A percentile compares a stretch with the other conserved stretches of the same genome.
Evolutionary conservation across 148 eudicot species (phyloP).

Genomic region (Chenopodium suecicum): DNA sequence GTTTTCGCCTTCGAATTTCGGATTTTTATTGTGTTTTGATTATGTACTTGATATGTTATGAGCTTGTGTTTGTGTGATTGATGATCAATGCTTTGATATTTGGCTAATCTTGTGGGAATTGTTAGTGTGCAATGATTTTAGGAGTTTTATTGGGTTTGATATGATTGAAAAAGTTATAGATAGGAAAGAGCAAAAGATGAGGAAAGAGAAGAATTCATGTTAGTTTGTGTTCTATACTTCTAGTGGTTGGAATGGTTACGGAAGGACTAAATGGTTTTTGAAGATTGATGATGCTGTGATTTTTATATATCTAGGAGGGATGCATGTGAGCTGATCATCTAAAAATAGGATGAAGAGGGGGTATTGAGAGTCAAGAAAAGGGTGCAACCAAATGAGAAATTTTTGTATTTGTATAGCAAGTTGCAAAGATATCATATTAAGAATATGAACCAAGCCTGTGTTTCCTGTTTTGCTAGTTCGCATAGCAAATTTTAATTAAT

Average conservation of each 20-base stretch:
- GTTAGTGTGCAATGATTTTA: background rate
- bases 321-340: background rate
- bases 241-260: constrained; percentile 1
- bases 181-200: background rate
- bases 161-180: background rate
- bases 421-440: background rate
- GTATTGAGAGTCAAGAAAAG: background rate
- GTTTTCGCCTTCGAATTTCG: background rate
- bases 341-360: background rate
- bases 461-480: background rate
- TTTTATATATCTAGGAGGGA: background rate
- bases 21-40: background rate
- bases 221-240: background rate
- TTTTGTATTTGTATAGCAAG: background rate
- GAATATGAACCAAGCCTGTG: background rate
- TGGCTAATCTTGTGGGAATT: background rate
- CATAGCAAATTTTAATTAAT: background rate
- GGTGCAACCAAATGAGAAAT: background rate
- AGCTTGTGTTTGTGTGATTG: background rate
- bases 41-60: background rate
- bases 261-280: background rate
- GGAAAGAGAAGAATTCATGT: background rate
- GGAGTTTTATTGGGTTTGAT: background rate
- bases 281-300: background rate
- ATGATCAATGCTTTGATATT: background rate